Evolutionary conservation across 2,329 filamentous ascomycete genomes (phyloP).

Genomic region (Exophiala sp.): DNA sequence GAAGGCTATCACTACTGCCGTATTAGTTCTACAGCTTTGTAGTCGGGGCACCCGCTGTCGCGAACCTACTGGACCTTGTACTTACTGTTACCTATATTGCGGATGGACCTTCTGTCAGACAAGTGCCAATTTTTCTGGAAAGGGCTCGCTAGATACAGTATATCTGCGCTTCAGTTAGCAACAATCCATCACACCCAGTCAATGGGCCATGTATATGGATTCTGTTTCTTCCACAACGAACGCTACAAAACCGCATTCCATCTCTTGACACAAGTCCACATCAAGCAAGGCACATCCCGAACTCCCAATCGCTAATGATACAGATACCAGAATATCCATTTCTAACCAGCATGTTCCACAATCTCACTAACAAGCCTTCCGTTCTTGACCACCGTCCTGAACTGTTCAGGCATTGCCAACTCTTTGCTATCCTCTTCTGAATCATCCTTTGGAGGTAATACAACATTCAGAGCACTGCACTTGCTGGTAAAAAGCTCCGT

Average conservation of each 20-base stretch:
- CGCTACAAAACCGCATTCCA: background rate
- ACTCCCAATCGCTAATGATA: slow-evolving; percentile 17
- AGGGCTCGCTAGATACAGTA: too few relatives aligned
- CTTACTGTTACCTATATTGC: too few relatives aligned
- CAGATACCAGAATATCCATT: background rate
- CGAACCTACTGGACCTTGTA: too few relatives aligned
- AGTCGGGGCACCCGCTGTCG: too few relatives aligned
- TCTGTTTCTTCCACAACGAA: background rate
- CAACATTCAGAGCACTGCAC: slow-evolving; percentile 80
- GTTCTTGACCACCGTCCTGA: slow-evolving; percentile 74
- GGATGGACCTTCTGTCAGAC: too few relatives aligned
- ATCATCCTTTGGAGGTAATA: slow-evolving; percentile 65
- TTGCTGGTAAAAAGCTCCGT: slow-evolving; percentile 90
- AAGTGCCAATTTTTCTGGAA: too few relatives aligned
- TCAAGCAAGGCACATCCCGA: background rate
- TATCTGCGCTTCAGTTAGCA: too few relatives aligned
- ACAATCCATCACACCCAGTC: background rate
- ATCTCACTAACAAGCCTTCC: slow-evolving; percentile 86
- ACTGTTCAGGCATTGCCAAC: slow-evolving; percentile 82
- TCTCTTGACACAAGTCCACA: background rate
- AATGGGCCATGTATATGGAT: background rate
- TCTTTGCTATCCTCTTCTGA: slow-evolving; percentile 80
- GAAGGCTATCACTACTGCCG: too few relatives aligned
- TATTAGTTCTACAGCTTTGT: too few relatives aligned
- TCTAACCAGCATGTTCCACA: slow-evolving; percentile 82